Evolutionary conservation across 768 basidiomycete species (phyloP).

Genomic region (Macrolepiota dolichaula): DNA sequence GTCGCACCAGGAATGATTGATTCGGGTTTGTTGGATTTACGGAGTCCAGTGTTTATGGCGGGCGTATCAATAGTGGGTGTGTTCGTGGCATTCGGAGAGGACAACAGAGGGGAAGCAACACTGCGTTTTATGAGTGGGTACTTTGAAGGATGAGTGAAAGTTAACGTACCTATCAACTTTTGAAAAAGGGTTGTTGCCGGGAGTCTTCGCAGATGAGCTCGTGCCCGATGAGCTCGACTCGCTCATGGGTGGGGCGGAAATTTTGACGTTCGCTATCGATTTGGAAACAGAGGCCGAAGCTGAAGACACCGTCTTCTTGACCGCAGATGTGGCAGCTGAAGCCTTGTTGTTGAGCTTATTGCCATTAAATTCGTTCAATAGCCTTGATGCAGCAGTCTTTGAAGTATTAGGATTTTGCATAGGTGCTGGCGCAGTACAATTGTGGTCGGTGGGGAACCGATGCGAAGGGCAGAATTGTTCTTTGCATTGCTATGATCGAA

Average conservation of each 20-base stretch:
- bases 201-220: conserved; percentile 16
- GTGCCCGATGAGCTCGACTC: conserved; percentile 13
- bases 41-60: conserved; percentile 19
- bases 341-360: conserved; percentile 38
- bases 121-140: conserved; percentile 71
- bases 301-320: conserved; percentile 9
- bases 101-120: conserved; percentile 23
- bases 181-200: conserved; percentile 33
- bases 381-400: conserved; percentile 14
- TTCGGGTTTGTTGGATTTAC: conserved; percentile 18
- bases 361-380: conserved; percentile 35
- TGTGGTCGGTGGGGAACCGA: conserved; percentile 75
- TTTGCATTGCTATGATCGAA: conserved; percentile 53
- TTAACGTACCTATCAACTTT: conserved; percentile 65
- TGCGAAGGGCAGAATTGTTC: conserved; percentile 75
- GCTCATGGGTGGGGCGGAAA: conserved; percentile 17
- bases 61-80: conserved; percentile 2
- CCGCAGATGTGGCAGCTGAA: conserved; percentile 27
- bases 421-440: conserved; percentile 34
- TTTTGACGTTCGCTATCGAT: conserved; percentile 24
- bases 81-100: conserved; percentile 17
- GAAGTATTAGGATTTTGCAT: conserved; percentile 14
- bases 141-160: conserved; percentile 25
- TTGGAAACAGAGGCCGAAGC: conserved; percentile 24
- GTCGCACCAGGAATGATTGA: conserved; percentile 35